phyloP scores from a whole-genome alignment of 2,329 filamentous ascomycete species.

The Drechmeria coniospora region DNA sequence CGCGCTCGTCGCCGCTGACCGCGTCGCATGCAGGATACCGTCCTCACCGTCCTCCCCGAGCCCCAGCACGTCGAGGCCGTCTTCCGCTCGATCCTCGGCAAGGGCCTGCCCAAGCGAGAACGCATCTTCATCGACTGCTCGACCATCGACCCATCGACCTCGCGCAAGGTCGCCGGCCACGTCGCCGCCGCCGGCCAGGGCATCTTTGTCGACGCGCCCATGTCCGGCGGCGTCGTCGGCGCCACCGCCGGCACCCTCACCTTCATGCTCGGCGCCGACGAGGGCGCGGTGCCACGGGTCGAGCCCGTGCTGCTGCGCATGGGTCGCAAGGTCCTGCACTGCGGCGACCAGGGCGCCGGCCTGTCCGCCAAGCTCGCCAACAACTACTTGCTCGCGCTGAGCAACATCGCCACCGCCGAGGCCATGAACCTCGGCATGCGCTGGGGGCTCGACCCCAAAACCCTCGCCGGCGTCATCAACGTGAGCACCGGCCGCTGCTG shows the following conservation, averaged over 20 bases:
- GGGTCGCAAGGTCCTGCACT: slow-evolving; percentile 75
- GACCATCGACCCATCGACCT: slow-evolving; percentile 85
- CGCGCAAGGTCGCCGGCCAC: slow-evolving; percentile 56
- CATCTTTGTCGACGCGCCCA: slow-evolving; percentile 82
- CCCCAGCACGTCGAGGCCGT: slow-evolving; percentile 76
- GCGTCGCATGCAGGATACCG: slow-evolving; percentile 47
- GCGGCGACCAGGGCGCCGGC: slow-evolving; percentile 71
- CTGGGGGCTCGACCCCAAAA: slow-evolving; percentile 44
- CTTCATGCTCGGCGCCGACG: slow-evolving; percentile 78
- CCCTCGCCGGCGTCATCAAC: slow-evolving; percentile 76
- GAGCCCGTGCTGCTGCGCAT: slow-evolving; percentile 61
- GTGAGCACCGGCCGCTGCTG: slow-evolving; percentile 89
- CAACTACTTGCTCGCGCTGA: slow-evolving; percentile 89
- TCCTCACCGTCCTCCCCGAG: slow-evolving; percentile 81
- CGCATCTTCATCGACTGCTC: slow-evolving; percentile 91
- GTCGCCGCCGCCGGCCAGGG: slow-evolving; percentile 51
- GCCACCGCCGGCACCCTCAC: slow-evolving; percentile 76
- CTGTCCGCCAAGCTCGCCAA: slow-evolving; percentile 90
- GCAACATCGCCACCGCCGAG: slow-evolving; percentile 62
- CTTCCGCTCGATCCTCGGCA: slow-evolving; percentile 59
- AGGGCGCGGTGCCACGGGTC: slow-evolving; percentile 44
- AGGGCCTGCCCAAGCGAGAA: slow-evolving; percentile 33
- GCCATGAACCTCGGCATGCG: slow-evolving; percentile 50
- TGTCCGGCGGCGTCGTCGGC: slow-evolving; percentile 92
- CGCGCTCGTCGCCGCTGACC: neutral